Conservation (phyloP, 2,329 filamentous ascomycete genomes). For the Cytospora mali region DNA sequence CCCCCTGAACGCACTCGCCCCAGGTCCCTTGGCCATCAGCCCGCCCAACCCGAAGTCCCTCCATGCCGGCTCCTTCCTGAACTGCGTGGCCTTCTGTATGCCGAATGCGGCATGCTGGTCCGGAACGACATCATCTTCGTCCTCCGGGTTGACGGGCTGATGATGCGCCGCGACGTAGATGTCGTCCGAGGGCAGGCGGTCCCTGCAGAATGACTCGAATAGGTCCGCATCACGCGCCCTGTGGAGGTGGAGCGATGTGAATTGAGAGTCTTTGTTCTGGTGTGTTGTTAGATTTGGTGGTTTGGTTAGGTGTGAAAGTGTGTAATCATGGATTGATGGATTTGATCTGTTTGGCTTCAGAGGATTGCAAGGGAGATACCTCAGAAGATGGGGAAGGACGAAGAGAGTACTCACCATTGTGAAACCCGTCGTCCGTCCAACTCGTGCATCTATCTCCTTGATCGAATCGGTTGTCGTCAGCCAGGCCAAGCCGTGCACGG, state of each 20-base stretch:
- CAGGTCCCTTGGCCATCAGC: slow-evolving; percentile 67
- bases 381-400: not conserved
- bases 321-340: not conserved
- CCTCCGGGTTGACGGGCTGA: slow-evolving; percentile 82
- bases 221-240: slow-evolving; percentile 73
- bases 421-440: slow-evolving; percentile 5
- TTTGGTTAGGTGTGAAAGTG: not conserved
- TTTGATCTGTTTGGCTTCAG: not conserved
- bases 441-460: slow-evolving; percentile 1
- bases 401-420: slow-evolving; percentile 8
- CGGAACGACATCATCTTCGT: slow-evolving; percentile 85
- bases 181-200: slow-evolving; percentile 73
- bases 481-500: not conserved
- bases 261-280: slow-evolving; percentile 73
- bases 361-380: not conserved
- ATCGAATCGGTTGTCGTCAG: slow-evolving; percentile 8
- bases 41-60: slow-evolving; percentile 74
- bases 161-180: slow-evolving; percentile 80
- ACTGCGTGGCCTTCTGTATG: slow-evolving; percentile 78
- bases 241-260: slow-evolving; percentile 77
- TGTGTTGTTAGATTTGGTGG: not conserved
- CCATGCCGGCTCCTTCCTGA: slow-evolving; percentile 72
- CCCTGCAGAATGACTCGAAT: slow-evolving; percentile 75
- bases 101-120: slow-evolving; percentile 88
- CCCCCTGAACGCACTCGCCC: slow-evolving; percentile 28